Base-by-base conservation (phyloP, 768 basidiomycete genomes). In the Rhodotorula babjevae region DNA sequence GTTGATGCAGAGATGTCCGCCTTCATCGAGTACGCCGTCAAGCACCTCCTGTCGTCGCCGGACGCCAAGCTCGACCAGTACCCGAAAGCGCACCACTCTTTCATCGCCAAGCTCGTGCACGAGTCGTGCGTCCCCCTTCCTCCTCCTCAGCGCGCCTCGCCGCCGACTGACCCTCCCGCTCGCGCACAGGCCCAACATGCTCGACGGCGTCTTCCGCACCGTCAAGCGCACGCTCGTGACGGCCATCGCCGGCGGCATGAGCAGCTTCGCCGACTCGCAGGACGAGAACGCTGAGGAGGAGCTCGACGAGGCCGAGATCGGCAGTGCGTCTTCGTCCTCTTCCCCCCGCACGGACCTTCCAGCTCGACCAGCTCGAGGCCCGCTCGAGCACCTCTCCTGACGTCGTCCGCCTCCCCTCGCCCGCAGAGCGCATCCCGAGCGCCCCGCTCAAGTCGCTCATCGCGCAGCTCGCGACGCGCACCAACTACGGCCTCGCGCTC, bases 91-190 rank as follows among this genome's bases (percentile, higher is more conserved):
- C 84, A 92, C 79, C 84, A 82, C 73, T 86, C 90, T 2, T 82
- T 94, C 36, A 86, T 95, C 76, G 92, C 87, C 11, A 92, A 93
- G 80, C 81, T 93, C 53, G 87, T 87, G 1, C 90, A 92, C 74
- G 93, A 95, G 82, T 93, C 92, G 93, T 92, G 62, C 65, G 83
- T 52, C 19, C 27, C 44, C 23, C 53, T 52, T 27, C 19, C 23
- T n/a, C 42, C 53, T 7, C n/a, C 12, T 15, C 27, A 14, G 5
- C 18, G 44, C 44, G 12, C 44, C n/a, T 46, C 36, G 36, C 36
- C 36, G 44, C 44, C 42, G 3, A 36, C 18, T 33, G n/a, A 19
- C 50, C 2, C 36, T 9, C 47, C 2, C 25, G 0, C 42, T 15
- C 6, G 8, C 1, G 33, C 25, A 36, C 69, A 95, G 92, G 77